These are phyloP conservation scores for Vaccinium corymbosum DNA, from an alignment of 148 eudicot genomes.

Conservation along the genomic window DNA sequence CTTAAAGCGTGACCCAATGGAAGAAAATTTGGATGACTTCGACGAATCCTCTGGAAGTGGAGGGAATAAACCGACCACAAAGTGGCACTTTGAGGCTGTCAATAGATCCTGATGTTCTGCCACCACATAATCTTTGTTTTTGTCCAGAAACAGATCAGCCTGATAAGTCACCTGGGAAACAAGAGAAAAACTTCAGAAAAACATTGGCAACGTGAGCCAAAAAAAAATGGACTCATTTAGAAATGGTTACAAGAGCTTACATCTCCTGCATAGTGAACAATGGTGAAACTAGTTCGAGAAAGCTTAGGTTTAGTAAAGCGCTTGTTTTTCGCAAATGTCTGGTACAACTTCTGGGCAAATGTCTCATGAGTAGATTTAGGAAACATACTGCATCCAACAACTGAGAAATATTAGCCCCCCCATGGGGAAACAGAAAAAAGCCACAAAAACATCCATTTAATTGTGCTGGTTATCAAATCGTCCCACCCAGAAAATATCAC, in stretches of 20 bases:
- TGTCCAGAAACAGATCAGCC: constrained; percentile 93
- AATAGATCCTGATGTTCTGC: constrained; percentile 96
- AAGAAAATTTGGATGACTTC: constrained; percentile 96
- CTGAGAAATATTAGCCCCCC: constrained; percentile 17
- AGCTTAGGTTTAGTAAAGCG: constrained; percentile 97
- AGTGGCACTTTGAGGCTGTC: constrained; percentile 81
- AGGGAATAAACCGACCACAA: constrained; percentile 88
- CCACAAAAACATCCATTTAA: background rate
- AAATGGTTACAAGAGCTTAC: constrained; percentile 30
- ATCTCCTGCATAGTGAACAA: constrained; percentile 96
- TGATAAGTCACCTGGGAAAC: constrained; percentile 74
- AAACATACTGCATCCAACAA: constrained; percentile 74
- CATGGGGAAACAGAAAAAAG: background rate
- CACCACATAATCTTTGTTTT: constrained; percentile 98
- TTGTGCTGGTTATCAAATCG: background rate
- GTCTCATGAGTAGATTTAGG: constrained; percentile 99
- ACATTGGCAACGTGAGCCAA: background rate
- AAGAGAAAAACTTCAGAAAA: constrained; percentile 18
- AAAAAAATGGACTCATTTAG: background rate
- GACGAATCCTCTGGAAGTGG: constrained; percentile 87
- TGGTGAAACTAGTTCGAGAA: constrained; percentile 94
- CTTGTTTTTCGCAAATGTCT: constrained; percentile 74
- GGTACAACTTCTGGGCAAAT: constrained; percentile 96
- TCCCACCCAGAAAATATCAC: background rate
- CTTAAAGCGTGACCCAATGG: constrained; percentile 99